Base-by-base conservation (phyloP, 2,329 filamentous ascomycete genomes). In the Grosmannia clavigera region DNA sequence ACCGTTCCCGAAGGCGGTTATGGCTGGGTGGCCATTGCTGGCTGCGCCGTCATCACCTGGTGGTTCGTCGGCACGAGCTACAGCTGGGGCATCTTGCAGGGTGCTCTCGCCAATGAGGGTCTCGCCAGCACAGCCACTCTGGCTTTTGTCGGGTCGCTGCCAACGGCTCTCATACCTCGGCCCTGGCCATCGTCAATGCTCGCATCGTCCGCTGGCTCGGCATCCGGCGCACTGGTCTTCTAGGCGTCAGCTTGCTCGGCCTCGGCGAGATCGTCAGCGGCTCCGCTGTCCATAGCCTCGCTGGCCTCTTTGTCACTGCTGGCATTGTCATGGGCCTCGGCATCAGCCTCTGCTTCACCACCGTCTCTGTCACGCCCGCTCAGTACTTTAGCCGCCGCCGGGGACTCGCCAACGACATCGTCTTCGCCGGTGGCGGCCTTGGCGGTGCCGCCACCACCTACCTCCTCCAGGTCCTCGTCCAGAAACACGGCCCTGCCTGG, bases 51-150 rank as follows among this genome's bases (percentile, higher is more conserved):
- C 1, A 65, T 83, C 12, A 74, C 77, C 2, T 85, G 80, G 72
- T 82, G 79, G 80, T 74, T 78, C 58, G 75, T 80, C 56, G 82
- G 81, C 57, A 80, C 76, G 0, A 75, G 75, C 9, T 83, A 82
- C 66, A 76, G 75, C 63, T 86, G 82, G 81, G 83, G 82, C 29
- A 75, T 86, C 0, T 71, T 85, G 55, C 83, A 86, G 68, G 74
- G 75, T 4, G 81, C 77, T 0, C 73, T 86, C 1, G 76, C 83
- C 3, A 69, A 77, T 40, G 70, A 76, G 11, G 72, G 73, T 0
- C 69, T 83, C 1, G 74, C 75, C 0, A 74, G 74, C 0, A 73
- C 81, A 0, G 77, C 77, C 0, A 81, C 78, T 0, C 71, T 86
- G 27, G 78, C 81, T 2, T 86, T 84, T 63, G 78, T 85, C 3